Evolutionary conservation across 805 yeast genomes (phyloP).

Genomic region (Pichia thaimueangensis): DNA sequence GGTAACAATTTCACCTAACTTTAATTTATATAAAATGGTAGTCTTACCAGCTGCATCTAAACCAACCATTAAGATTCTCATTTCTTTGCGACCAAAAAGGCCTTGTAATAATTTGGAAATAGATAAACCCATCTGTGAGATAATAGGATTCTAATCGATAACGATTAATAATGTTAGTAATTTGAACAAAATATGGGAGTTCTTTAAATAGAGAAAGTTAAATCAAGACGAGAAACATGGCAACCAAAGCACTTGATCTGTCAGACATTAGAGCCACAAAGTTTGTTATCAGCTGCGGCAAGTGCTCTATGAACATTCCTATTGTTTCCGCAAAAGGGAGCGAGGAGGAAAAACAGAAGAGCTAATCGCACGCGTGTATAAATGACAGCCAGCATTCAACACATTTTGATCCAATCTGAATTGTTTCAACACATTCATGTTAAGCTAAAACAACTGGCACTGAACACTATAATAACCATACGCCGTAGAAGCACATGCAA

Average conservation of each 20-base stretch:
- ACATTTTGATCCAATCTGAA: too few relatives aligned
- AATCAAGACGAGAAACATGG: too few relatives aligned
- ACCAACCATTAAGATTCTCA: conserved; percentile 98
- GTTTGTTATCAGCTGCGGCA: too few relatives aligned
- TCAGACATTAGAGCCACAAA: too few relatives aligned
- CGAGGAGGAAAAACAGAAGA: background rate
- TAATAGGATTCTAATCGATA: background rate
- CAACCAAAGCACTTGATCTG: too few relatives aligned
- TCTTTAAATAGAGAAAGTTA: too few relatives aligned
- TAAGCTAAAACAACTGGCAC: too few relatives aligned
- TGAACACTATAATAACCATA: too few relatives aligned
- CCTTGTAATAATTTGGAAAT: conserved; percentile 90
- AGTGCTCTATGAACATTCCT: too few relatives aligned
- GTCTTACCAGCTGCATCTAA: conserved; percentile 98
- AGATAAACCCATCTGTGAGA: conserved; percentile 77
- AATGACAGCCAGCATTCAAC: conserved; percentile 9
- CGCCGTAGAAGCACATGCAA: too few relatives aligned
- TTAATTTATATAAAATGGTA: conserved; percentile 89
- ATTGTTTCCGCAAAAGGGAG: background rate
- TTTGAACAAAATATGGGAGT: too few relatives aligned
- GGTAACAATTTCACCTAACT: conserved; percentile 92
- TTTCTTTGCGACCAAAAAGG: conserved; percentile 95
- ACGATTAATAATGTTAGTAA: background rate
- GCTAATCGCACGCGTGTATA: conserved; percentile 6
- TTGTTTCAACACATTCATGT: too few relatives aligned